Conservation (phyloP, 441 rosid genomes). For the Pelargonium exstipulatum region DNA sequence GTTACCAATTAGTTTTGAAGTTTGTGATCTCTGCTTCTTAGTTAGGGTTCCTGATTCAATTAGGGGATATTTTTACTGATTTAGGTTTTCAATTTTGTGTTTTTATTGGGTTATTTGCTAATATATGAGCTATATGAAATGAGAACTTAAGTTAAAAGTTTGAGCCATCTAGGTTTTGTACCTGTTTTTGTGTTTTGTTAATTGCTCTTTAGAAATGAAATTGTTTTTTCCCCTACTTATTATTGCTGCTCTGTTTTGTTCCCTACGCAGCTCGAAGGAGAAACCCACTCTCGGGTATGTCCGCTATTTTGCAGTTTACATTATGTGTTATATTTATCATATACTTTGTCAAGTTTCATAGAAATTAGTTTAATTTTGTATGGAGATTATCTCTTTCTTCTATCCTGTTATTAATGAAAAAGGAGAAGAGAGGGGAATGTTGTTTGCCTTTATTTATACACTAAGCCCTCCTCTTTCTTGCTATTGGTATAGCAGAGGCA, state of each 20-base stretch:
- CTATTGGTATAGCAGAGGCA: too few species aligned
- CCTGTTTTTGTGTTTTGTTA: background rate
- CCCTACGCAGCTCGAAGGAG: background rate
- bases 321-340: background rate
- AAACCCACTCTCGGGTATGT: slow-evolving; percentile 2
- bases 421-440: background rate
- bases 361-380: background rate
- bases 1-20: too few species aligned
- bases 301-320: background rate
- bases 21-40: background rate
- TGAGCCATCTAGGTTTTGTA: background rate
- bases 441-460: too few species aligned
- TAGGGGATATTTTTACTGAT: background rate
- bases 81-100: background rate
- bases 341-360: background rate
- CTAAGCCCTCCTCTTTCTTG: background rate
- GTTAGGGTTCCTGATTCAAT: background rate
- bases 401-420: background rate
- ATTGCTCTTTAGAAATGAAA: background rate
- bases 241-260: background rate
- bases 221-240: too few species aligned
- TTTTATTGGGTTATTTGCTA: background rate
- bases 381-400: background rate
- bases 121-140: background rate
- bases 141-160: background rate